Base-by-base conservation (phyloP, 2,329 filamentous ascomycete species). In the Coniochaeta pulveracea region DNA sequence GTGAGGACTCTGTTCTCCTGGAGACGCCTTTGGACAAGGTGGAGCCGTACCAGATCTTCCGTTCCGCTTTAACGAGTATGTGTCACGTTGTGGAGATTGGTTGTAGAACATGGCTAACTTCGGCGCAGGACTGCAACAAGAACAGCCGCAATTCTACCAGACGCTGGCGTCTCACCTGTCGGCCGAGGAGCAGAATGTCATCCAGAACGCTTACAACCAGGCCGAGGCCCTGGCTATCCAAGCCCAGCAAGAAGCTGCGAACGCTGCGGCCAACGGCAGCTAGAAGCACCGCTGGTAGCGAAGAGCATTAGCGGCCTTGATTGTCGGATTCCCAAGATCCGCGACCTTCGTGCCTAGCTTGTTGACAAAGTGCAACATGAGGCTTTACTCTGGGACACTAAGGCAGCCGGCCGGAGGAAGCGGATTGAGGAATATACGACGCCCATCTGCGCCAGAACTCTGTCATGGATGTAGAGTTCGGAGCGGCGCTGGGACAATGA, bases 21-120 rank as follows among this genome's bases (percentile, higher is more conserved):
- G 91, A 98, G 58, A 93, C 89, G 10, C 88, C 89, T 11, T 69
- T 98, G 16, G 91, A 98, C 57, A 91, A 91, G 61, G 71, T 98
- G 40, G 91, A 98, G 60, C 88, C 89, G 3, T 98, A 98, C 50
- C 73, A 79, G 52, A 66, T 94, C 40, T 95, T 98, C 71, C 81
- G 85, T 54, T 68, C 72, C 40, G 79, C 84, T 12, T 64, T 96
- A 44, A 58, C 89, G 51, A 81, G 88, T 94, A 76, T 57, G 84
- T 75, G 16, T 11, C 15, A 15, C 11, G 5, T 21, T n/a, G n/a
- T n/a, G n/a, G 18, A 14, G 10, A n/a, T 31, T 31, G 18, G 8
- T 12, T 31, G 28, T 19, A 21, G 6, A 8, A 10, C 8, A 19
- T 10, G 18, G 19, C 54, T 58, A 38, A 56, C 48, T 4, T 46